These are phyloP conservation scores for Erigeron canadensis DNA, from an alignment of 129 eudicot genomes.

Conservation along the genomic window DNA sequence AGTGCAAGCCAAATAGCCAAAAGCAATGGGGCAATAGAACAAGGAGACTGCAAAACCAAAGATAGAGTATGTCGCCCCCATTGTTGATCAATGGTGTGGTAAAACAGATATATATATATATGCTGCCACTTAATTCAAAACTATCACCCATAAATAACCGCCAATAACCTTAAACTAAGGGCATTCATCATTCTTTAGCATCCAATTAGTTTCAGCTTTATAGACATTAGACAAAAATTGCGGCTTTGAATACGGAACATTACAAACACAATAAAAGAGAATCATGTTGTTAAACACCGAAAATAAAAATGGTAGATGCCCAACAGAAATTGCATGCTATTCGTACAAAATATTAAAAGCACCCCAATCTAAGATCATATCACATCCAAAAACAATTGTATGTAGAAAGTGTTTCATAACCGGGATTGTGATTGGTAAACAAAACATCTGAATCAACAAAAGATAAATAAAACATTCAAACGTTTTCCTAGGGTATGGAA, in stretches of 20 bases:
- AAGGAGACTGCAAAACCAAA: constrained; percentile 4
- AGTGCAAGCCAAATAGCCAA: not conserved
- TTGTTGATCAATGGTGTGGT: not conserved
- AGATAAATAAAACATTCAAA: constrained; percentile 5
- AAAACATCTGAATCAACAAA: not conserved
- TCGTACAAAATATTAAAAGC: not conserved
- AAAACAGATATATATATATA: no score
- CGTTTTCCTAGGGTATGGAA: not conserved
- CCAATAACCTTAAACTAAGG: not conserved
- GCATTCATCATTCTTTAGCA: not conserved
- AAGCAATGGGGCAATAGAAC: not conserved
- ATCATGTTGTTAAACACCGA: not conserved
- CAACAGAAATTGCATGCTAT: not conserved
- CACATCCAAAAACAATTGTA: not conserved
- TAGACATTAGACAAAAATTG: no score
- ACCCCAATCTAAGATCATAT: not conserved
- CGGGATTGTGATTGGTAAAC: not conserved
- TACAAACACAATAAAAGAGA: not conserved
- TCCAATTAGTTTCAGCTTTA: not conserved
- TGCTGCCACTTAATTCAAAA: not conserved
- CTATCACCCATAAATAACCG: not conserved
- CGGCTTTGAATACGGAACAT: no score
- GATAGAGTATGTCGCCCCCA: not conserved
- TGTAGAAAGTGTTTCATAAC: not conserved
- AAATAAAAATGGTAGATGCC: not conserved